phyloP scores from a whole-genome alignment of 371 early-diverging fungal genomes.

The Apophysomyces variabilis region DNA sequence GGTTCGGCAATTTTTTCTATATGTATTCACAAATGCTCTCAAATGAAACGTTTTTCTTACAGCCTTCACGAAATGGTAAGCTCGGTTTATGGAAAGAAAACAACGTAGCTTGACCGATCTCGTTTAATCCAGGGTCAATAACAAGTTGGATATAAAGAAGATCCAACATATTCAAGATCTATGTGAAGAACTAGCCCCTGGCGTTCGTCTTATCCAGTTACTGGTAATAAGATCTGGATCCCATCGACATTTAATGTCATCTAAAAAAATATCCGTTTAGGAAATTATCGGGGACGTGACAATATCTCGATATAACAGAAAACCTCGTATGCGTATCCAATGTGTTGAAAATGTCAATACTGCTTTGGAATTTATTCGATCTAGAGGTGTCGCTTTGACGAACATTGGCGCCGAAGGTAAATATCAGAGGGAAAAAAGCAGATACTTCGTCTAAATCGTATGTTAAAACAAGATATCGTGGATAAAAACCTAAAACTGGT shows the following conservation, averaged over 20 bases:
- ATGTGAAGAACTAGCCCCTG: slow-evolving; percentile 77
- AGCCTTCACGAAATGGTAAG: slow-evolving; percentile 87
- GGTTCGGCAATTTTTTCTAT: not conserved
- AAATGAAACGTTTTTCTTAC: slow-evolving; percentile 10
- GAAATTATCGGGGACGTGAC: slow-evolving; percentile 85
- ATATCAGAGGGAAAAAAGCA: not conserved
- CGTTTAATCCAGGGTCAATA: slow-evolving; percentile 85
- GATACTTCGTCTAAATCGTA: not conserved
- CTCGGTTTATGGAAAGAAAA: not conserved
- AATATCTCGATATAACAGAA: slow-evolving; percentile 81
- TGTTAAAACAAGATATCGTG: slow-evolving; percentile 80
- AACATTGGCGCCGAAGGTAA: slow-evolving; percentile 92
- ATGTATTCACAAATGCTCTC: too few species aligned
- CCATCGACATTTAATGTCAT: not conserved
- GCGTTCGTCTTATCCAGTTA: slow-evolving; percentile 85
- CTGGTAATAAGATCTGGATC: slow-evolving; percentile 56
- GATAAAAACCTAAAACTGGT: slow-evolving; percentile 94
- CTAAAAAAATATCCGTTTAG: slow-evolving; percentile 35
- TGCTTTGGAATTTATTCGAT: slow-evolving; percentile 91
- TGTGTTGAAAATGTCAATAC: slow-evolving; percentile 96
- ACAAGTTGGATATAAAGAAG: slow-evolving; percentile 72
- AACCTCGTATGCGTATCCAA: slow-evolving; percentile 92
- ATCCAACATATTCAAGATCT: slow-evolving; percentile 70
- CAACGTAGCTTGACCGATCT: not conserved
- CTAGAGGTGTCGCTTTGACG: slow-evolving; percentile 84